Evolutionary conservation across 768 basidiomycete species (phyloP), one percentile per base, ranked within the genome.

Genomic region (Lactarius trivialis): DNA sequence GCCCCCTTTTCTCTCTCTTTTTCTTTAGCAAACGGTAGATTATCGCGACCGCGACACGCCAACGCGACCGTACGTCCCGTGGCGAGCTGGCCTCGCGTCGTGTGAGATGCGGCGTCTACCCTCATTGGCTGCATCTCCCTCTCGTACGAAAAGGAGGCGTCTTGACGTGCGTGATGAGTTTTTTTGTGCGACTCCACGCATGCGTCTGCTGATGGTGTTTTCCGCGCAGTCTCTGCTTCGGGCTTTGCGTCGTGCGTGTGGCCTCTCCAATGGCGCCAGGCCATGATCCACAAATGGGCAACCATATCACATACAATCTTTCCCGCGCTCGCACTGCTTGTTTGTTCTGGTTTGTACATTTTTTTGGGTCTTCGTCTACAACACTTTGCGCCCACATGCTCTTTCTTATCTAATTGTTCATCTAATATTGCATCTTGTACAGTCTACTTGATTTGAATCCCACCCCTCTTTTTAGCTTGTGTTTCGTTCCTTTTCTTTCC

Each of bases 11-110:
- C 6, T 30, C 6, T 2, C 30, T 30, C 30, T 32, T 4, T 32
- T 32, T 2, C n/a, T 12, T 37, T 30, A 30, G 62, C 19, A 63
- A 43, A 59, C 58, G 14, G 62, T 63, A 7, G 62, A 63, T 37
- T 59, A 63, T 55, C 62, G 62, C 14, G 36, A 21, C 37, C 37
- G 37, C 49, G 63, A 58, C 11, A 52, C 54, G 6, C 58, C 54
- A 33, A 49, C 39, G 17, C 36, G 21, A 36, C 52, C 43, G 21
- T 58, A 26, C 21, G 61, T 63, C 33, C 43, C 61, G 7, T 58
- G 52, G 56, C 57, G 21, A 33, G 51, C 51, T 0, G 30, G 28
- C 51, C 17, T 48, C 12, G 11, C 45, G 3, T 21, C 45, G n/a
- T 24, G 14, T 39, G 12, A 48, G 24, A 48, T 24, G 12, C 45